Evolutionary conservation across 768 basidiomycete species (phyloP).

Genomic region (Amanita pallidorosea): DNA sequence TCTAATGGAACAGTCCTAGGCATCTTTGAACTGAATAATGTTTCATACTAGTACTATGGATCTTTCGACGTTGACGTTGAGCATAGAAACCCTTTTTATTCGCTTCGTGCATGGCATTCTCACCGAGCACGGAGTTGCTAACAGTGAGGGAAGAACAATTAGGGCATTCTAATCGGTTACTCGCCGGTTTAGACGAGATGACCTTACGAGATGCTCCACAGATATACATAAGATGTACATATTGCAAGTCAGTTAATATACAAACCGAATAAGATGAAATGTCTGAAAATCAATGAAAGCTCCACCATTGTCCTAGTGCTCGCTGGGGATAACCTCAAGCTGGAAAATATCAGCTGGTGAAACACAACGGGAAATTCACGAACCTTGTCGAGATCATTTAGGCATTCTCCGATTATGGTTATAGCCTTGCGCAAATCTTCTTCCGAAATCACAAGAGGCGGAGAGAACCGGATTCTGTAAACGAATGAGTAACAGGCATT

Average conservation of each 20-base stretch:
- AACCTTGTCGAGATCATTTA: conserved; percentile 75
- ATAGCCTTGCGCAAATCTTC: conserved; percentile 71
- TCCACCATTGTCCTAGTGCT: conserved; percentile 7
- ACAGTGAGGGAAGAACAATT: conserved; percentile 34
- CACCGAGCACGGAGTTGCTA: conserved; percentile 42
- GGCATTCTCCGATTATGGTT: conserved; percentile 61
- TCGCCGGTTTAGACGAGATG: conserved; percentile 14
- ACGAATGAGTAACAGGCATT: not conserved
- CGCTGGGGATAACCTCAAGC: conserved; percentile 14
- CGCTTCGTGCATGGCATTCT: conserved; percentile 32
- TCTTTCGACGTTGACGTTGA: not conserved
- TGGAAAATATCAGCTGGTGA: not conserved
- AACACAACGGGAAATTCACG: conserved; percentile 11
- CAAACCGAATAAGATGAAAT: not conserved
- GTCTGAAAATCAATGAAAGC: not conserved
- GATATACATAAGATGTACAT: conserved; percentile 24
- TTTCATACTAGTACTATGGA: not conserved
- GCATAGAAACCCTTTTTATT: conserved; percentile 32
- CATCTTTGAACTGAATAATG: not conserved
- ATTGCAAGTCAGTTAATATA: not conserved
- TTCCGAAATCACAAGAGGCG: conserved; percentile 90
- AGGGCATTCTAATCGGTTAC: conserved; percentile 50
- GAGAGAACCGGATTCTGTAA: conserved; percentile 86
- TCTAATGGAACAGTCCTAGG: not conserved
- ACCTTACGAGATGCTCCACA: conserved; percentile 38